Evolutionary conservation across 257 asterid genomes (phyloP).

Genomic region (Cynanchum wilfordii): DNA sequence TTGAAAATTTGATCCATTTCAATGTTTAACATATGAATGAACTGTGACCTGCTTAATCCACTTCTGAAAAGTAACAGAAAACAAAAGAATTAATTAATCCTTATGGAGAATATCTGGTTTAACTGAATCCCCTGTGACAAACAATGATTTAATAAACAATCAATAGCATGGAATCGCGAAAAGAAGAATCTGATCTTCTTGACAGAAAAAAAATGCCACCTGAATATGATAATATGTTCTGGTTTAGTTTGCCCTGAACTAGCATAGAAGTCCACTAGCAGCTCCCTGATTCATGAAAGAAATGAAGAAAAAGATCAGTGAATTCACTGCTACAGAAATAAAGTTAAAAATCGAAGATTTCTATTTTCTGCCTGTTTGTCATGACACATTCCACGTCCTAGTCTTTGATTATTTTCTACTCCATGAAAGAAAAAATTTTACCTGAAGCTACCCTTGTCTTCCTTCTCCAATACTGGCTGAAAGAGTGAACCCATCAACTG

Average conservation of each 20-base stretch:
- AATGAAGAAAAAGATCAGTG: not conserved
- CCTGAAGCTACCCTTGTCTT: constrained; percentile 46
- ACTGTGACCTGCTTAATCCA: constrained; percentile 35
- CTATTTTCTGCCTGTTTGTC: not conserved
- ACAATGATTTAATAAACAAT: not conserved
- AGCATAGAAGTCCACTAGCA: constrained; percentile 37
- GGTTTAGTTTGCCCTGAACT: constrained; percentile 42
- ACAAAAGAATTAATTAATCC: not conserved
- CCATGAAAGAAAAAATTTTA: not conserved
- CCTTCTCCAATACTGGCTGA: constrained; percentile 31
- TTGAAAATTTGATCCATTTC: constrained; percentile 42
- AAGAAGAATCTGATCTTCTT: not conserved
- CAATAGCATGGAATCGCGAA: not conserved
- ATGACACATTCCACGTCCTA: not conserved
- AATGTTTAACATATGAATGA: constrained; percentile 21
- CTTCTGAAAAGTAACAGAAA: constrained; percentile 18
- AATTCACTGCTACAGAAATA: not conserved
- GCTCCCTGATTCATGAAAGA: constrained; percentile 32
- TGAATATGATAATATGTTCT: constrained; percentile 43
- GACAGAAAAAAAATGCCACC: constrained; percentile 18
- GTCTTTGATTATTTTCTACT: not conserved
- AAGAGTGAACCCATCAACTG: constrained; percentile 40
- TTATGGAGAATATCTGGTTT: no score
- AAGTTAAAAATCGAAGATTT: not conserved
- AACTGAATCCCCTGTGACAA: not conserved